A percentile compares a stretch with the other conserved stretches of the same genome.
Conservation (phyloP, 176 grass and related monocot species). For the Oryza longistaminata region DNA sequence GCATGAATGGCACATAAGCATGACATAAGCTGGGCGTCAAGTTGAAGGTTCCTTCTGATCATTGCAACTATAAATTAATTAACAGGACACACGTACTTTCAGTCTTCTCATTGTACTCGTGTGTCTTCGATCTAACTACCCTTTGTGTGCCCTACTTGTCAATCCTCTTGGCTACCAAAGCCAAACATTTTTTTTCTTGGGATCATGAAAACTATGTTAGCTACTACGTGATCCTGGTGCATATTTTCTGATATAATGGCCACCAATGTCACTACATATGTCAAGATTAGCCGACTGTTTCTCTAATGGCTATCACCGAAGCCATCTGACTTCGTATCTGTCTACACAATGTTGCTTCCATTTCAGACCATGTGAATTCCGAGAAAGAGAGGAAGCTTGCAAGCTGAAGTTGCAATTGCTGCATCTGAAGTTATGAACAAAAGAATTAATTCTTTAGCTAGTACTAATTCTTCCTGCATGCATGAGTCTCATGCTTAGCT, state of each 20-base stretch:
- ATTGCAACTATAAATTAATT: slow-evolving; percentile 12
- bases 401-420: neutral
- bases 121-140: slow-evolving; percentile 29
- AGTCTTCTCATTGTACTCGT: slow-evolving; percentile 37
- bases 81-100: neutral
- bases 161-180: slow-evolving; percentile 33
- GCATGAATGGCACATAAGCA: slow-evolving; percentile 33
- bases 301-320: neutral
- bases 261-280: neutral
- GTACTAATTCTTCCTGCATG: neutral
- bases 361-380: neutral
- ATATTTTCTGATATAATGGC: slow-evolving; percentile 1
- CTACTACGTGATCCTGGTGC: neutral
- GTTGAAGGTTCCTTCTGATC: neutral
- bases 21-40: slow-evolving; percentile 34
- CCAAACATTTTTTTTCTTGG: slow-evolving; percentile 7
- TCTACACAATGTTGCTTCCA: neutral
- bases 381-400: neutral
- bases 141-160: slow-evolving; percentile 23
- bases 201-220: slow-evolving; percentile 16
- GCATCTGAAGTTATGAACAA: slow-evolving; percentile 11
- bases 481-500: neutral
- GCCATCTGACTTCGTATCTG: neutral
- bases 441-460: neutral
- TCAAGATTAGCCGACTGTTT: neutral